Evolutionary conservation across 73 alveolate species (phyloP).

Genomic region (Paramecium tetraurelia): DNA sequence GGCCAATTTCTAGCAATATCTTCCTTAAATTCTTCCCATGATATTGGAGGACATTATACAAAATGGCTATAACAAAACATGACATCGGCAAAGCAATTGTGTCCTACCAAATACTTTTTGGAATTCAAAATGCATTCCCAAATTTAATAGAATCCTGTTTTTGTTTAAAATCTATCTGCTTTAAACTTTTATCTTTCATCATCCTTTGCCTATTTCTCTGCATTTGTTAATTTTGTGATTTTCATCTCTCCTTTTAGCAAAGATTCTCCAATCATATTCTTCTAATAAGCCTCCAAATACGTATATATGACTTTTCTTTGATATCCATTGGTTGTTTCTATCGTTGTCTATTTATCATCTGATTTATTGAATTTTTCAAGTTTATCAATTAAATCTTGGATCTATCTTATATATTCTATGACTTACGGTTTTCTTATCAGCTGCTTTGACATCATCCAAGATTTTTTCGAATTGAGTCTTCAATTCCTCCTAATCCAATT

Average conservation of each 20-base stretch:
- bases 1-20: neutral
- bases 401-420: neutral
- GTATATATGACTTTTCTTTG: neutral
- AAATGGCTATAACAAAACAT: slow-evolving; percentile 26
- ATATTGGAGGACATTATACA: slow-evolving; percentile 18
- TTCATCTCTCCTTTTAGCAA: neutral
- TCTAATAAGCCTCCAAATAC: neutral
- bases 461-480: neutral
- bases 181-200: neutral
- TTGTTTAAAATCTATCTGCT: neutral
- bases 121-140: neutral
- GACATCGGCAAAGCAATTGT: slow-evolving; percentile 37
- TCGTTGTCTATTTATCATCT: neutral
- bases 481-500: neutral
- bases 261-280: slow-evolving; percentile 22
- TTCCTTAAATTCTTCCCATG: slow-evolving; percentile 5
- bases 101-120: slow-evolving; percentile 17
- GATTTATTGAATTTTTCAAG: neutral
- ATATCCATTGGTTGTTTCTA: slow-evolving; percentile 11
- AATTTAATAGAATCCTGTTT: neutral
- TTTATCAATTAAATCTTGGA: neutral
- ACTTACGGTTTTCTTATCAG: neutral
- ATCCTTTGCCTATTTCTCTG: neutral
- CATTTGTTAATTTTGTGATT: neutral
- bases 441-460: neutral